These are phyloP conservation scores for Fallopia convolvulus DNA, from an alignment of 148 eudicot genomes.

Conservation along the genomic window DNA sequence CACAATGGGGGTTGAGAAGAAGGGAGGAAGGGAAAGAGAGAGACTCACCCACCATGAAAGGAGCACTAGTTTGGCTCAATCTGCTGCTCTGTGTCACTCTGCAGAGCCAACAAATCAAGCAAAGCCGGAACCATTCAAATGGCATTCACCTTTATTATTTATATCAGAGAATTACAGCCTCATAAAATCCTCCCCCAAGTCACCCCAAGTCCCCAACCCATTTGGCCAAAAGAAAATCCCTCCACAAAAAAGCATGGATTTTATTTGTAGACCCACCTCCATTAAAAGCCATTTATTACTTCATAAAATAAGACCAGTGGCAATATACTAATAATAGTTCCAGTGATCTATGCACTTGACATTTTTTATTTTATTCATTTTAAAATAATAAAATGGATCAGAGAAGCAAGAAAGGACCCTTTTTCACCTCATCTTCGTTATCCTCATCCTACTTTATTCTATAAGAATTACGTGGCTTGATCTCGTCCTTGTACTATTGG, in stretches of 20 bases:
- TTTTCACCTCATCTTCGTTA: constrained; percentile 12
- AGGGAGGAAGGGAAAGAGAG: constrained; percentile 1
- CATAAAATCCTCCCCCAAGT: constrained; percentile 18
- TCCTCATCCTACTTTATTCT: constrained; percentile 10
- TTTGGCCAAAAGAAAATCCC: constrained; percentile 17
- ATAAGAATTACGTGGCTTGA: constrained; percentile 1
- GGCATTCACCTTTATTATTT: constrained; percentile 12
- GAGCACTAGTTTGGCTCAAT: constrained; percentile 11
- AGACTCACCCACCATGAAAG: constrained; percentile 24
- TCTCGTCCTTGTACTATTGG: neutral
- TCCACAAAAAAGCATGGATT: constrained; percentile 28
- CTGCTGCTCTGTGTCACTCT: constrained; percentile 1
- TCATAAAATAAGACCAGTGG: neutral
- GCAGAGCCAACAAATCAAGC: constrained; percentile 3
- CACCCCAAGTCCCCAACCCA: too few species aligned
- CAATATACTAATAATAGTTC: neutral
- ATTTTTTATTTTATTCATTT: neutral
- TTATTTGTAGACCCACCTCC: constrained; percentile 17
- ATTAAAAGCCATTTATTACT: neutral
- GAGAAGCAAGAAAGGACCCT: neutral
- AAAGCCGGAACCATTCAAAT: constrained; percentile 24
- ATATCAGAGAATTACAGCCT: constrained; percentile 41
- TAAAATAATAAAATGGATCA: neutral
- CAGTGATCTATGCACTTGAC: neutral
- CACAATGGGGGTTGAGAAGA: neutral